phyloP scores from a whole-genome alignment of 2,329 filamentous ascomycete species.

The Pyrenochaeta sp. region DNA sequence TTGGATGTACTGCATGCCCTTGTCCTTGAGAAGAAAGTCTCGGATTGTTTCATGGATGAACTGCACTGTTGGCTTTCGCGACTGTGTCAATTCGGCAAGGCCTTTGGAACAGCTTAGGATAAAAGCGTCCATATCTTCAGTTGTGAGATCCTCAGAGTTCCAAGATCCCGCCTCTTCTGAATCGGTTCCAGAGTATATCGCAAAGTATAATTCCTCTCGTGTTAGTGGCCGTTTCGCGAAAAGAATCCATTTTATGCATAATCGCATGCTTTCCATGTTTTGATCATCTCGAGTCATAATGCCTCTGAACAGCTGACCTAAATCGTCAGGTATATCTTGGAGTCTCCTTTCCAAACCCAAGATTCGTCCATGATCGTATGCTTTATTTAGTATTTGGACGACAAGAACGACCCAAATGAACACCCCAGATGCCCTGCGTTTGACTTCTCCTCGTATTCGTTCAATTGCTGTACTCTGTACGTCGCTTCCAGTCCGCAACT shows the following conservation, averaged over 20 bases:
- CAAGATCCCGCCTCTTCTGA: not conserved
- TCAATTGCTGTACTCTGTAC: conserved; percentile 45
- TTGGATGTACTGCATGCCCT: too few relatives aligned
- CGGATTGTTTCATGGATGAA: conserved; percentile 9
- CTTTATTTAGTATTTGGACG: not conserved
- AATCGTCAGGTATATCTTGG: not conserved
- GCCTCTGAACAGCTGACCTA: not conserved
- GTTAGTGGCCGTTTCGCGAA: conserved; percentile 15
- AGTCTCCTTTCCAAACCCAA: not conserved
- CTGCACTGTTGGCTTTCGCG: not conserved
- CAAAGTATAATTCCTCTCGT: conserved; percentile 4
- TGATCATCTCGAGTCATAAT: not conserved
- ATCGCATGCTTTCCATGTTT: not conserved
- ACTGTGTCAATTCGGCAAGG: conserved; percentile 5
- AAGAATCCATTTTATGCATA: not conserved
- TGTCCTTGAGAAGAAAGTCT: conserved; percentile 9
- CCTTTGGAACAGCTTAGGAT: conserved; percentile 7
- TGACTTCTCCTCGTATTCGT: conserved; percentile 37
- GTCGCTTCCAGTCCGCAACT: not conserved
- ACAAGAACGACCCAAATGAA: conserved; percentile 30
- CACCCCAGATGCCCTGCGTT: conserved; percentile 48
- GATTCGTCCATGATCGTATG: not conserved
- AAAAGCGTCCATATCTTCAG: not conserved
- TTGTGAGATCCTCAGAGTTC: not conserved
- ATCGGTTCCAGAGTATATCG: not conserved